A percentile compares a stretch with the other conserved stretches of the same genome.
Evolutionary conservation across 305 asterid genomes (phyloP).

Genomic region (Solanum hybrid): DNA sequence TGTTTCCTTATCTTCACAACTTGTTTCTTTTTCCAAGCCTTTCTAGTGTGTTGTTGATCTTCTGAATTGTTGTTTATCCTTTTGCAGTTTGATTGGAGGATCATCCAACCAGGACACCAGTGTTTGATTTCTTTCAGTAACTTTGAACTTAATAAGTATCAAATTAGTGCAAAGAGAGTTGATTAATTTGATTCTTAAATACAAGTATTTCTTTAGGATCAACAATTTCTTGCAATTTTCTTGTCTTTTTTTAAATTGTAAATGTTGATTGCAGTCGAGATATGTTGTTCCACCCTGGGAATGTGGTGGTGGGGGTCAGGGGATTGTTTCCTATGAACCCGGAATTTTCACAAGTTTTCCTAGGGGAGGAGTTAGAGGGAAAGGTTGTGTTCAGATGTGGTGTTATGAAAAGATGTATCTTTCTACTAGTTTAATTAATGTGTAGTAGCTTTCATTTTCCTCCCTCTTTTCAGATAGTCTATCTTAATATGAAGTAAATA

Average conservation of each 20-base stretch:
- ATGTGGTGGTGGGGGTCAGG: not conserved
- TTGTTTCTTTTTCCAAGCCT: not conserved
- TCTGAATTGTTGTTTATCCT: not conserved
- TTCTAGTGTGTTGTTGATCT: not conserved
- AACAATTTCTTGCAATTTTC: not conserved
- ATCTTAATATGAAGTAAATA: not conserved
- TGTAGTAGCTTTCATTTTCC: not conserved
- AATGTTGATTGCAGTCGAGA: not conserved
- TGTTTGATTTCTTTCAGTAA: not conserved
- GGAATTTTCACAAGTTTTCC: not conserved
- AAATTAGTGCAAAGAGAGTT: not conserved
- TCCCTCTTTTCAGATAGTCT: not conserved
- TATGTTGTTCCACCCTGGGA: not conserved
- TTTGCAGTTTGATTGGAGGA: slow-evolving; percentile 7
- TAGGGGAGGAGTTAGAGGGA: not conserved
- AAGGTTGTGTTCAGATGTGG: not conserved
- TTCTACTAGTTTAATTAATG: not conserved
- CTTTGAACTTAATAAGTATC: not conserved
- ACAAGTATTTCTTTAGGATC: not conserved
- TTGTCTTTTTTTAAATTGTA: not conserved
- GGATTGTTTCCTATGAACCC: not conserved
- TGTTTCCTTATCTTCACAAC: not conserved
- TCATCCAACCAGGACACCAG: not conserved
- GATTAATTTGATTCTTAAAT: not conserved
- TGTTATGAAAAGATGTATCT: not conserved